phyloP scores from a whole-genome alignment of 176 grass and related monocot species.

The Aegilops speltoides region DNA sequence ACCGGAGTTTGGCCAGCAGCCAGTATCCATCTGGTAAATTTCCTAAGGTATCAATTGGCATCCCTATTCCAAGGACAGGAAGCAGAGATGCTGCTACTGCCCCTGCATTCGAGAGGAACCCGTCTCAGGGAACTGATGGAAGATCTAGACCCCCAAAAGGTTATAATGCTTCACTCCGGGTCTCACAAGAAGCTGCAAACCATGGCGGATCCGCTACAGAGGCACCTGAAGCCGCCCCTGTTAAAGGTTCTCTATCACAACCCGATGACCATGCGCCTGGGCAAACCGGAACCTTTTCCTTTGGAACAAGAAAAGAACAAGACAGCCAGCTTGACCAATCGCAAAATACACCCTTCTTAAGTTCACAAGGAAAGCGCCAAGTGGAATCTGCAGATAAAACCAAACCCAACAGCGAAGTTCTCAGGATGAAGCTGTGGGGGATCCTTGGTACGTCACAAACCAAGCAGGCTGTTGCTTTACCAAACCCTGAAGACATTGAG shows the following conservation, averaged over 20 bases:
- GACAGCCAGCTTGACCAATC: constrained; percentile 32
- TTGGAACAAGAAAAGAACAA: constrained; percentile 45
- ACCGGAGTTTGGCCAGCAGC: constrained; percentile 62
- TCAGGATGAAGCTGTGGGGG: constrained; percentile 81
- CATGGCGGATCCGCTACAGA: constrained; percentile 42
- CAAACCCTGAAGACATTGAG: constrained; percentile 32
- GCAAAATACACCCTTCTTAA: constrained; percentile 40
- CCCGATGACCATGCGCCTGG: constrained; percentile 30
- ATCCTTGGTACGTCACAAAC: constrained; percentile 86
- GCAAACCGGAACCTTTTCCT: constrained; percentile 49
- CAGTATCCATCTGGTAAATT: constrained; percentile 66
- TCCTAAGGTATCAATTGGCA: constrained; percentile 81
- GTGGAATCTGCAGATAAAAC: constrained; percentile 37
- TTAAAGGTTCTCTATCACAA: constrained; percentile 42
- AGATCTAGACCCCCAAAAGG: constrained; percentile 35
- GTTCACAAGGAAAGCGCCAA: constrained; percentile 31
- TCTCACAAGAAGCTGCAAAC: constrained; percentile 43
- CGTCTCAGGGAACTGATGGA: constrained; percentile 48
- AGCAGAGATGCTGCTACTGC: constrained; percentile 24
- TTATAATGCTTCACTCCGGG: constrained; percentile 21
- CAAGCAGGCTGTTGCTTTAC: constrained; percentile 52
- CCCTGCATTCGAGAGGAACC: constrained; percentile 33
- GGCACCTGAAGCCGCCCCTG: constrained; percentile 39
- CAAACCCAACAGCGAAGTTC: constrained; percentile 45
- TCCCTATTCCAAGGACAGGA: constrained; percentile 49